phyloP scores from a whole-genome alignment of 73 alveolate species.

The Paramecium pentaurelia region DNA sequence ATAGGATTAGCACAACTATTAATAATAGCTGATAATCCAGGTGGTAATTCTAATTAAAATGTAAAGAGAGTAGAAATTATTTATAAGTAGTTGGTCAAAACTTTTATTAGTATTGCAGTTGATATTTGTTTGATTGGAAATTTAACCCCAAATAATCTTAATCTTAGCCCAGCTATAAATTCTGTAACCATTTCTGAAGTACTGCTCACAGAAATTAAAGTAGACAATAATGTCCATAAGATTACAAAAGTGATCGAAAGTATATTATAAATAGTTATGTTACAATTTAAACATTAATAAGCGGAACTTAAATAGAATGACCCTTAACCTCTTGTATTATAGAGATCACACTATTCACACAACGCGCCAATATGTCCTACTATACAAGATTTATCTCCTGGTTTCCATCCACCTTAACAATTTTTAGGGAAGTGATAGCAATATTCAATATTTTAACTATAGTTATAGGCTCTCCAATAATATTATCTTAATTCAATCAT shows the following conservation, averaged over 20 bases:
- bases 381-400: background rate
- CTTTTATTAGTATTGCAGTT: background rate
- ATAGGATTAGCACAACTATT: constrained; percentile 1
- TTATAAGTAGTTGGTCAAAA: background rate
- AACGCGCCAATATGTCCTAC: constrained; percentile 10
- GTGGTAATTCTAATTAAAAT: background rate
- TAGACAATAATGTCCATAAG: background rate
- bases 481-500: background rate
- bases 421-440: background rate
- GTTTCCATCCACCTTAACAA: constrained; percentile 24
- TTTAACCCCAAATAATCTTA: background rate
- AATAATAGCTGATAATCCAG: background rate
- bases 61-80: background rate
- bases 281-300: background rate
- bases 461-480: background rate
- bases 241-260: background rate
- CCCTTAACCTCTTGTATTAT: background rate
- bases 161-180: background rate
- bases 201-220: background rate
- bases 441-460: background rate
- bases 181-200: background rate
- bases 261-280: background rate
- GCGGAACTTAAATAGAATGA: background rate
- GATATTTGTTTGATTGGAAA: background rate
- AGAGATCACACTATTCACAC: constrained; percentile 18